phyloP scores from a whole-genome alignment of 2,329 filamentous ascomycete species.

The Epicoccum nigrum region DNA sequence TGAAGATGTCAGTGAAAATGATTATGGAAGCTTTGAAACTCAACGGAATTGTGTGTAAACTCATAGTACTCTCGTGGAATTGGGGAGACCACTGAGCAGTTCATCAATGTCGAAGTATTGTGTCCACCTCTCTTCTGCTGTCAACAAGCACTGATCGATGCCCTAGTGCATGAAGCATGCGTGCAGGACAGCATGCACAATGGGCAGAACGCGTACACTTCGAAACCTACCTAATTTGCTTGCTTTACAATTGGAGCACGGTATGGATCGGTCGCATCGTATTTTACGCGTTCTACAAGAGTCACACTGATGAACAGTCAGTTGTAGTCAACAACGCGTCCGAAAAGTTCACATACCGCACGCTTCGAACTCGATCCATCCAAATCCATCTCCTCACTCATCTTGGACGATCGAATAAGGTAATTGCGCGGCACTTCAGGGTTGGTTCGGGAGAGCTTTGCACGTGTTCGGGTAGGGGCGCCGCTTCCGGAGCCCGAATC shows the following conservation, averaged over 20 bases:
- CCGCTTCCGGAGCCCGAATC: not conserved
- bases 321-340: not conserved
- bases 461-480: not conserved
- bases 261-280: constrained; percentile 40
- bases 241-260: constrained; percentile 47
- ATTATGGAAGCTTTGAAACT: too few relatives aligned
- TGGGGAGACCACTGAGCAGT: too few relatives aligned
- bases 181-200: too few relatives aligned
- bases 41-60: too few relatives aligned
- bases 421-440: constrained; percentile 22
- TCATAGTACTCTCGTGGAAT: too few relatives aligned
- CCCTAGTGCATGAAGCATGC: too few relatives aligned
- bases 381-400: constrained; percentile 44
- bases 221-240: constrained; percentile 42
- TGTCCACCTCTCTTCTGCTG: too few relatives aligned
- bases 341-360: constrained; percentile 28
- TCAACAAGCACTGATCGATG: too few relatives aligned
- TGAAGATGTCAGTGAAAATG: constrained; percentile 27
- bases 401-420: constrained; percentile 22
- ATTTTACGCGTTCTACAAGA: constrained; percentile 45
- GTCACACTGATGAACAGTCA: constrained; percentile 37
- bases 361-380: constrained; percentile 40
- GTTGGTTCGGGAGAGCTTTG: not conserved
- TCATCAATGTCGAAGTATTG: too few relatives aligned
- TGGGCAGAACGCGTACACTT: not conserved